Base-by-base conservation (phyloP, 169 alveolate species). In the Cyclospora cayetanensis region DNA sequence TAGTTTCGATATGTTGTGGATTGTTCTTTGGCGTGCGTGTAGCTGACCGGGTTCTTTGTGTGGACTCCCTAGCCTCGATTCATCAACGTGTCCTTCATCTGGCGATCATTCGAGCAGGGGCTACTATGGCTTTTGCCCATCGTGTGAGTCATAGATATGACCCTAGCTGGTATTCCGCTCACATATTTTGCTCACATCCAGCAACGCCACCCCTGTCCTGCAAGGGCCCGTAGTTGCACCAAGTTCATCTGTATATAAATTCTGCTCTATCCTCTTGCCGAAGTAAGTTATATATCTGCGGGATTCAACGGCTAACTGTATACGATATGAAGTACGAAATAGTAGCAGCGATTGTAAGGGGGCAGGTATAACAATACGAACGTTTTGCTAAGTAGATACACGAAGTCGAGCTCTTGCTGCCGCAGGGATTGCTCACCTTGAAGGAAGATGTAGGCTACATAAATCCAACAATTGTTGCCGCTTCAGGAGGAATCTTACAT, bases 31-130 rank as follows among this genome's bases (percentile, higher is more conserved):
- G 0, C 22, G 63, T 18, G 22, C 25, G 0, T 25, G 34, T 55
- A 79, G 88, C 35, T 18, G 88, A 79, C 34, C 46, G 88, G 50
- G 41, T 79, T 39, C 88, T 79, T 31, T 79, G 88, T 52, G 42
- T 52, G 35, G 88, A 79, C 72, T 79, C 88, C 37, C 88, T 79
- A 50, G 88, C 88, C 3, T 79, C 88, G 52, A 79, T 79, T 25
- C 88, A 79, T 72, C 88, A 79, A 72, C 88, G 88, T 50, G 88
- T 79, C 20, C 7, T 79, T 25, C 72, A 79, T 39, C 72, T 79
- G 29, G 88, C 88, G 22, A 46, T 79, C 50, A 60, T 79, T 39
- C 43, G 37, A 25, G 88, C 88, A 1, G 88, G 88, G 4, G 88
- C 88, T 15, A 52, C 88, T 7, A 72, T 52, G 72, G 88, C 88